phyloP scores from a whole-genome alignment of 257 asterid genomes.

The Plantago ovata region DNA sequence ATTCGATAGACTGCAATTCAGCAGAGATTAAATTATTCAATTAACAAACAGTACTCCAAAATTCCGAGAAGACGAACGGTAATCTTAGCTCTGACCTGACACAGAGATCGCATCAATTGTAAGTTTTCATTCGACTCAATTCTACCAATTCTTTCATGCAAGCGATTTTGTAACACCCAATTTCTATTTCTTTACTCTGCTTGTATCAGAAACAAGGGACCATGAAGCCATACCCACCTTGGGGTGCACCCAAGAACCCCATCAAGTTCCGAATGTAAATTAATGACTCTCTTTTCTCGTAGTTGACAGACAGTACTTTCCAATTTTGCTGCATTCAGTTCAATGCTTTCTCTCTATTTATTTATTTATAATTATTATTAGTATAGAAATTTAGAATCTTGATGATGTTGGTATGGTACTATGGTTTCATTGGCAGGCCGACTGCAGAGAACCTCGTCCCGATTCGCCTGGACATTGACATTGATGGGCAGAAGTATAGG shows the following conservation, averaged over 20 bases:
- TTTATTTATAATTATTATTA: background rate
- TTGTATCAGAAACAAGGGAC: conserved; percentile 3
- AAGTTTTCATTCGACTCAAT: too few species aligned
- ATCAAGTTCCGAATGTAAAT: conserved; percentile 84
- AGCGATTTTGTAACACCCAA: too few species aligned
- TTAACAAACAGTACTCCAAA: too few species aligned
- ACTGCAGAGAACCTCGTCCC: conserved; percentile 91
- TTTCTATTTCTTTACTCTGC: background rate
- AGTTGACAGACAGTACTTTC: background rate
- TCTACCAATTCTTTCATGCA: too few species aligned
- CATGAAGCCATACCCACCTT: conserved; percentile 68
- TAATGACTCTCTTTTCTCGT: background rate
- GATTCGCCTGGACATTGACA: conserved; percentile 77
- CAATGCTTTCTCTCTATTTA: background rate
- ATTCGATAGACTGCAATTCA: too few species aligned
- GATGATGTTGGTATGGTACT: background rate
- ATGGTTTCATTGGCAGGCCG: conserved; percentile 48
- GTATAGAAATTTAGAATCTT: background rate
- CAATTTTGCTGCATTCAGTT: background rate
- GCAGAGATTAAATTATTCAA: too few species aligned
- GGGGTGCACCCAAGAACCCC: conserved; percentile 71
- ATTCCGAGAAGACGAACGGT: too few species aligned
- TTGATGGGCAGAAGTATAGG: conserved; percentile 78
- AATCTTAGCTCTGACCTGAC: too few species aligned
- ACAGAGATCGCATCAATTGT: too few species aligned